phyloP scores from a whole-genome alignment of 805 yeast species.

The Schizosaccharomyces octosporus region DNA sequence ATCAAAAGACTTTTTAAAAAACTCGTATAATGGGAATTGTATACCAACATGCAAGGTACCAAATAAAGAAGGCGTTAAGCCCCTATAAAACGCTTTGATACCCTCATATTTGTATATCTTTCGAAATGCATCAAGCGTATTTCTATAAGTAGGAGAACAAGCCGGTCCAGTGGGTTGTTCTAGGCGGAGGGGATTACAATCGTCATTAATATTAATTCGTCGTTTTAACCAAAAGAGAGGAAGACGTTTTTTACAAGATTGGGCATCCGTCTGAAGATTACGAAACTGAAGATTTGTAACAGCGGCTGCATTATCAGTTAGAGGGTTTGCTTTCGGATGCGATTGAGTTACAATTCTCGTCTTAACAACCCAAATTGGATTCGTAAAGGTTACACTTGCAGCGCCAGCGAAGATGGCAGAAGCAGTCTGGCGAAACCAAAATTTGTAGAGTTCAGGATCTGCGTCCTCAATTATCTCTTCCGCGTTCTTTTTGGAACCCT shows the following conservation, averaged over 20 bases:
- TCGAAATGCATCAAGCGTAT: conserved; percentile 61
- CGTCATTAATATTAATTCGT: conserved; percentile 10
- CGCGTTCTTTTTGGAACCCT: not conserved
- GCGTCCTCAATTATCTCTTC: not conserved
- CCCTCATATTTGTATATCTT: conserved; percentile 69
- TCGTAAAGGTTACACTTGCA: conserved; percentile 58
- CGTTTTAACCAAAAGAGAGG: not conserved
- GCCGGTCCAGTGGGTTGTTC: not conserved
- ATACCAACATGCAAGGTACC: conserved; percentile 84
- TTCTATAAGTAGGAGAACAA: conserved; percentile 24
- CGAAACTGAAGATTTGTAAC: not conserved
- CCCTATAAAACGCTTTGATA: conserved; percentile 53
- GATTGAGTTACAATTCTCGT: conserved; percentile 77
- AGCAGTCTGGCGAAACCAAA: conserved; percentile 18
- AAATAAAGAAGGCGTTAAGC: conserved; percentile 66
- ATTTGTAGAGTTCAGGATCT: conserved; percentile 5
- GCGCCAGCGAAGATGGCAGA: conserved; percentile 76
- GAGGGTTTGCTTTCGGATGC: conserved; percentile 11
- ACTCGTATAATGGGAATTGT: conserved; percentile 82
- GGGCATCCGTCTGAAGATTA: not conserved
- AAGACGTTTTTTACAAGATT: not conserved
- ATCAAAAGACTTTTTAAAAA: conserved; percentile 26
- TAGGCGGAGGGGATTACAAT: not conserved
- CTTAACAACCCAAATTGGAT: conserved; percentile 95
- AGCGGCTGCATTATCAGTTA: not conserved